Evolutionary conservation across 1,139 yeast genomes (phyloP).

Genomic region (Protomyces macrosporus): DNA sequence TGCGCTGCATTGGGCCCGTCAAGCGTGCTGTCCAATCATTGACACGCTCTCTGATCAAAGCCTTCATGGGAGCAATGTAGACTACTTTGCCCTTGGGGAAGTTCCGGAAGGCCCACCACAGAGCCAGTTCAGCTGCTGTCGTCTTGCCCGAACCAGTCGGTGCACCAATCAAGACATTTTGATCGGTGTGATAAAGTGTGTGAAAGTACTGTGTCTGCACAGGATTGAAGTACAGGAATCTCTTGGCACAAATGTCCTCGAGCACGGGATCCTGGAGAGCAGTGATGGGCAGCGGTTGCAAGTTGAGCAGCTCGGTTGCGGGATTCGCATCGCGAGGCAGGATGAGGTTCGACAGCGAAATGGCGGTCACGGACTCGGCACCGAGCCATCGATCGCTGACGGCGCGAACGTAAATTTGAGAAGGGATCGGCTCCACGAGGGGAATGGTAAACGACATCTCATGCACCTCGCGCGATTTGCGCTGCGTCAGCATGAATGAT

Average conservation of each 20-base stretch:
- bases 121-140: constrained; percentile 91
- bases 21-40: constrained; percentile 85
- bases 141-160: constrained; percentile 99
- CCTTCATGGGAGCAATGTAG: constrained; percentile 99
- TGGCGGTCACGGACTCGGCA: constrained; percentile 66
- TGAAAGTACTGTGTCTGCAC: constrained; percentile 98
- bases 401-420: constrained; percentile 74
- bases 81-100: constrained; percentile 33
- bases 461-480: constrained; percentile 54
- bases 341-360: constrained; percentile 85
- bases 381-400: constrained; percentile 89
- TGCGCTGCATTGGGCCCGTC: constrained; percentile 54
- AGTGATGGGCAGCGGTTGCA: constrained; percentile 79
- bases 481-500: constrained; percentile 61
- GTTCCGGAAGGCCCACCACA: constrained; percentile 58
- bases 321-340: constrained; percentile 84
- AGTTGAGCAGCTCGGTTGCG: constrained; percentile 67
- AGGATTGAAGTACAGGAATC: constrained; percentile 87
- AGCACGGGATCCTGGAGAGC: constrained; percentile 68
- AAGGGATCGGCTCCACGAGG: constrained; percentile 76
- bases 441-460: constrained; percentile 92
- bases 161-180: constrained; percentile 87
- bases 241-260: constrained; percentile 60
- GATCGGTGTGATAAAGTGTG: constrained; percentile 69
- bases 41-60: constrained; percentile 91